Evolutionary conservation across 352 stramenopile genomes (phyloP).

Genomic region (Phytophthora sp.): DNA sequence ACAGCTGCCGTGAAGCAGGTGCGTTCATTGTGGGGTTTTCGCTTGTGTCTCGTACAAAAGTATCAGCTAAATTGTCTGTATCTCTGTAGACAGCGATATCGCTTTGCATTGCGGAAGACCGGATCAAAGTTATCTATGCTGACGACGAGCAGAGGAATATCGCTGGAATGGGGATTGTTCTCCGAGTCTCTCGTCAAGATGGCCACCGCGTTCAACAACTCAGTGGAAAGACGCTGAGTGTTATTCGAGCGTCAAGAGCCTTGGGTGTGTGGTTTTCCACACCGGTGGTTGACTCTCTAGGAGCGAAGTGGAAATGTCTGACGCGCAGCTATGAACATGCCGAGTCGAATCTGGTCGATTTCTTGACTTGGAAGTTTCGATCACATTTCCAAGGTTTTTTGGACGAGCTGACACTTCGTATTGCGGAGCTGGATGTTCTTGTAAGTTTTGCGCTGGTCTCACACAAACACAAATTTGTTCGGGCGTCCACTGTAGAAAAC

Average conservation of each 20-base stretch:
- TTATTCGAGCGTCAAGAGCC: conserved; percentile 49
- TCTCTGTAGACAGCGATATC: conserved; percentile 30
- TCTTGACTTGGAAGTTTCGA: conserved; percentile 24
- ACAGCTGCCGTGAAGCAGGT: conserved; percentile 30
- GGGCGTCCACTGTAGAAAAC: conserved; percentile 8
- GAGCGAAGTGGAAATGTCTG: conserved; percentile 42
- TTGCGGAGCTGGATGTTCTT: conserved; percentile 46
- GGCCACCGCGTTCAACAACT: conserved; percentile 49
- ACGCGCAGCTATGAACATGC: conserved; percentile 26
- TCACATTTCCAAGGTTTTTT: conserved; percentile 13
- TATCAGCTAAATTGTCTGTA: not conserved
- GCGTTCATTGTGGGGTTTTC: not conserved
- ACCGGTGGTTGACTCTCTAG: conserved; percentile 38
- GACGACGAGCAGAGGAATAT: conserved; percentile 35
- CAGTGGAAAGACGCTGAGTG: conserved; percentile 17
- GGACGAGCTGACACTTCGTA: conserved; percentile 9
- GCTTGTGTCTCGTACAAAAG: not conserved
- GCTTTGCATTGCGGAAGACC: conserved; percentile 35
- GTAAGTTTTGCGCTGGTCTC: conserved; percentile 47
- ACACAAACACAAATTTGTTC: conserved; percentile 35
- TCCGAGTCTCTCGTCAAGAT: conserved; percentile 54
- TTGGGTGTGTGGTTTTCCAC: conserved; percentile 57
- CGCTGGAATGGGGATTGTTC: conserved; percentile 33
- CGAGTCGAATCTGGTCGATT: conserved; percentile 28
- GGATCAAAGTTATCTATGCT: conserved; percentile 49